These are phyloP conservation scores for Schizophyllum commune DNA, from an alignment of 1,284 basidiomycete genomes.

Conservation along the genomic window DNA sequence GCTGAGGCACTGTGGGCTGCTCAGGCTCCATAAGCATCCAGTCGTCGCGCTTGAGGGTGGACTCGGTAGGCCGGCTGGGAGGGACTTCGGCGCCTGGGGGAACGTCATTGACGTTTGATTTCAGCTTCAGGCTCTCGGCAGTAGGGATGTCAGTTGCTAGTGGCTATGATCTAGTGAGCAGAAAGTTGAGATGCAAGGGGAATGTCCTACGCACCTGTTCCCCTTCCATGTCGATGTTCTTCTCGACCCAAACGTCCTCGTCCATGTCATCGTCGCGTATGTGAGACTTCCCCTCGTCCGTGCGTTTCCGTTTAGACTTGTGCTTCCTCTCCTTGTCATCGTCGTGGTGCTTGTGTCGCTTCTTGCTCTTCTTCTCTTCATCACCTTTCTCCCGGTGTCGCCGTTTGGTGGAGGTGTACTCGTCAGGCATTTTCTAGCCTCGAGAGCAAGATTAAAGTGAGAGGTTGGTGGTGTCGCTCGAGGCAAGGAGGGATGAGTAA, in stretches of 20 bases:
- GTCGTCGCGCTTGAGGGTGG: slow-evolving; percentile 63
- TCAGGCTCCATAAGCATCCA: slow-evolving; percentile 77
- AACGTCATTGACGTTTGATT: slow-evolving; percentile 42
- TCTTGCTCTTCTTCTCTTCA: slow-evolving; percentile 37
- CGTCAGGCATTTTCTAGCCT: not conserved
- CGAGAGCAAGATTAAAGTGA: too few relatives aligned
- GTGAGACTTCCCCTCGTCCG: slow-evolving; percentile 23
- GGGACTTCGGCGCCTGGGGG: slow-evolving; percentile 40
- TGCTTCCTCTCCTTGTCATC: slow-evolving; percentile 15
- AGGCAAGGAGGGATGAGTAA: too few relatives aligned
- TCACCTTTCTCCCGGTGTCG: slow-evolving; percentile 21
- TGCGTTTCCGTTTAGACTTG: slow-evolving; percentile 27
- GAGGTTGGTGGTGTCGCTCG: too few relatives aligned
- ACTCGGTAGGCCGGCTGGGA: slow-evolving; percentile 32
- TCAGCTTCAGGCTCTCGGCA: slow-evolving; percentile 62
- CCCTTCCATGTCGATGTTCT: slow-evolving; percentile 74
- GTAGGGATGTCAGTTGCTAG: slow-evolving; percentile 74
- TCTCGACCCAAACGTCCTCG: slow-evolving; percentile 80
- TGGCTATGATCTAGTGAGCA: slow-evolving; percentile 31
- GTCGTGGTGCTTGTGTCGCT: slow-evolving; percentile 41
- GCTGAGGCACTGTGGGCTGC: slow-evolving; percentile 9
- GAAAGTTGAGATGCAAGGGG: not conserved
- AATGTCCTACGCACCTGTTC: slow-evolving; percentile 45
- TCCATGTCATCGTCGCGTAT: slow-evolving; percentile 62
- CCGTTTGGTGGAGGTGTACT: not conserved